Evolutionary conservation across 2,329 filamentous ascomycete species (phyloP), one percentile per base, ranked within the genome.

Genomic region (Phyllosticta ampelicida): DNA sequence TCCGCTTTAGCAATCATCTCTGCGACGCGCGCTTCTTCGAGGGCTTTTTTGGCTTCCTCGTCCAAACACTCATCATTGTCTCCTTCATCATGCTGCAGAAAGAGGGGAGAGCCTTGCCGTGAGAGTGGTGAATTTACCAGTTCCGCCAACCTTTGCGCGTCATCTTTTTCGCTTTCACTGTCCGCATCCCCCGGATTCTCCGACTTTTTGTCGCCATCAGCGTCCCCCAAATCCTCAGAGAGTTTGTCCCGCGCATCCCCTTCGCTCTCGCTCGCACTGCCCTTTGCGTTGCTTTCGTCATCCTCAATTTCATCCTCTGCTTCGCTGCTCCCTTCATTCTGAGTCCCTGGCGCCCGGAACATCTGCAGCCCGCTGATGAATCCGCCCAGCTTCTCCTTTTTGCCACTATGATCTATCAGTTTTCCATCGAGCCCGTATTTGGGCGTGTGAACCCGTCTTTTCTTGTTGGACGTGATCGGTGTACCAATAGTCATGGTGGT

Each of bases 401-500:
- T 65, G 23, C 65, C 69, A 5, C 66, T 66, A 28, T 64, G 68
- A 50, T 69, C 65, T 52, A 62, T 60, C 26, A 65, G 65, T 6
- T 65, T 66, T 6, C 67, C 69, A 52, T 62, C 65, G 11, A 68
- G 30, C 3, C 65, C 66, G 50, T 68, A 69, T 52, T 70, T 71
- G 9, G 73, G 73, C 10, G 69, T 70, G 52, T 76, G 71, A 18
- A 75, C 74, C 49, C 72, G 70, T 52, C 73, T 72, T 58, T 70
- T 73, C 59, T 71, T 77, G 62, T 82, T 81, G 5, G 54, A 80
- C 75, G 54, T 77, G 59, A 2, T 64, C 51, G 67, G 60, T 51
- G 64, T 80, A 1, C 86, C 86, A 63, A 90, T 78, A 29, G 83
- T 78, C 19, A 84, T 85, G 0, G 82, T 86, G 5, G 84, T 78